Conservation (phyloP, 306 rosid species). For the Vigna hirtella region DNA sequence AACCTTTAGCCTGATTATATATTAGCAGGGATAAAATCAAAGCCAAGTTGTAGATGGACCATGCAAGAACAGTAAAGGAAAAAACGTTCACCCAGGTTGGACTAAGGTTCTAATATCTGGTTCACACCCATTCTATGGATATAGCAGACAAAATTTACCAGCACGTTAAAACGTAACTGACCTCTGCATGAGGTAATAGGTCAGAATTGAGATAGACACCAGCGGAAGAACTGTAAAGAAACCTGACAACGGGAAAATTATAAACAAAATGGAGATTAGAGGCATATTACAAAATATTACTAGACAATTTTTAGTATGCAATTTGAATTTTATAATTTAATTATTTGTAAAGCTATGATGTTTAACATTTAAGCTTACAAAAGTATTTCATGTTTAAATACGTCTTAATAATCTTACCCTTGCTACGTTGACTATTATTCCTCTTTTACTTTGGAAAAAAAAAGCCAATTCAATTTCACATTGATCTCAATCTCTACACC, state of each 20-base stretch:
- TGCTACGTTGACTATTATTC: neutral
- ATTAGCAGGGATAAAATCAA: slow-evolving; percentile 60
- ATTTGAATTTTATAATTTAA: neutral
- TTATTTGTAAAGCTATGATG: neutral
- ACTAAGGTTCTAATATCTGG: neutral
- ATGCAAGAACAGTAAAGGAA: neutral
- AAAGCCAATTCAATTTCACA: neutral
- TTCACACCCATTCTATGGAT: neutral
- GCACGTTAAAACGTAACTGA: slow-evolving; percentile 50
- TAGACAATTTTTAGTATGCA: neutral
- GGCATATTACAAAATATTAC: slow-evolving; percentile 9
- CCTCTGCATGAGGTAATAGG: slow-evolving; percentile 86
- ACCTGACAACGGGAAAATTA: slow-evolving; percentile 60
- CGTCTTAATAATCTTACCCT: slow-evolving; percentile 15
- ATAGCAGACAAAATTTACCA: slow-evolving; percentile 39
- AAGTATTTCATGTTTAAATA: neutral
- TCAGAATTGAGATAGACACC: slow-evolving; percentile 97
- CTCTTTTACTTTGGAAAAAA: neutral
- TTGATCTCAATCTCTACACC: neutral
- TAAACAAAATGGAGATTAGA: neutral
- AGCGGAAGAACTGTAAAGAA: slow-evolving; percentile 96
- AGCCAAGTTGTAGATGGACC: slow-evolving; percentile 27
- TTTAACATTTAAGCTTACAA: neutral
- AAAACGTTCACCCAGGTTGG: neutral
- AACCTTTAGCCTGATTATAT: slow-evolving; percentile 82